Evolutionary conservation across 140 eudicot species (phyloP).

Genomic region (Ambrosia hybrid): DNA sequence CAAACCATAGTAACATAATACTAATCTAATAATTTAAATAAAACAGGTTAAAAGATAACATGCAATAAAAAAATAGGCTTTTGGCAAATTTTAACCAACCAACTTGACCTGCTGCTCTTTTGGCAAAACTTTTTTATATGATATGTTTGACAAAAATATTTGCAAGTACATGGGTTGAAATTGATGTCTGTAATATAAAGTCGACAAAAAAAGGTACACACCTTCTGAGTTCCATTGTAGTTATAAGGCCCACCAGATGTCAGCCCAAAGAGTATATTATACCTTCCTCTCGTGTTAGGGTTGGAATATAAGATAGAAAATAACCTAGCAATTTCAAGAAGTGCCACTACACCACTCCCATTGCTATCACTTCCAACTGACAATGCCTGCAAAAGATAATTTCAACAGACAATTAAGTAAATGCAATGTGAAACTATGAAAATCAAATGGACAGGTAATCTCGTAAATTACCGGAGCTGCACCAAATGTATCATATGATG

Average conservation of each 20-base stretch:
- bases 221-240: constrained; percentile 97
- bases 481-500: constrained; percentile 98
- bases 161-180: constrained; percentile 2
- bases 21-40: constrained; percentile 5
- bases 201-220: constrained; percentile 25
- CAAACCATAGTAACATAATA: not conserved
- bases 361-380: constrained; percentile 97
- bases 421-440: constrained; percentile 2
- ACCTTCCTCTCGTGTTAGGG: constrained; percentile 90
- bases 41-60: not conserved
- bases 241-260: constrained; percentile 99
- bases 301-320: constrained; percentile 83
- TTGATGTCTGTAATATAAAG: constrained; percentile 6
- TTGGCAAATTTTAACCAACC: not conserved
- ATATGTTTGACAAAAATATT: not conserved
- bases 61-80: not conserved
- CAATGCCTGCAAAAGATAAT: constrained; percentile 54
- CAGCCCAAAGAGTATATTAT: constrained; percentile 88
- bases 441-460: constrained; percentile 8
- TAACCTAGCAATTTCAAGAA: constrained; percentile 87
- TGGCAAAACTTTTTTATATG: too few species aligned
- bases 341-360: constrained; percentile 95
- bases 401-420: constrained; percentile 1
- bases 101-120: too few species aligned
- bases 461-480: constrained; percentile 85